A percentile compares a stretch with the other conserved stretches of the same genome.
Evolutionary conservation across 1,284 basidiomycete genomes (phyloP).

Genomic region (Apiotrichum akiyoshidainum): DNA sequence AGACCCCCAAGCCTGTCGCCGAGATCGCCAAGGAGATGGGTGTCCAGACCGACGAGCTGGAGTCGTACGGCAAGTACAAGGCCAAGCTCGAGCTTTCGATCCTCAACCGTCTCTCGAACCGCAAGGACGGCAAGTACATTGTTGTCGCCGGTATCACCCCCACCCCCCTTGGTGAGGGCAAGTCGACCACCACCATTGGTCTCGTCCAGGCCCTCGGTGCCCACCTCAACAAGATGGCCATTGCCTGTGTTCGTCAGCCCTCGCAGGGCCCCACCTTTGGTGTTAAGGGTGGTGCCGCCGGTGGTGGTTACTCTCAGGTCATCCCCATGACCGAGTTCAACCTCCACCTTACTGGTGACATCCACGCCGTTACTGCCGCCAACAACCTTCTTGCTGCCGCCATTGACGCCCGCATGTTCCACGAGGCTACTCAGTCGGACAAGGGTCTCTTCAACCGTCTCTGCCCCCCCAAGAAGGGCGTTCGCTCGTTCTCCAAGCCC

Average conservation of each 20-base stretch:
- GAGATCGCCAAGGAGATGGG: constrained; percentile 87
- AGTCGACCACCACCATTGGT: constrained; percentile 98
- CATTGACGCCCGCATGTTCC: constrained; percentile 96
- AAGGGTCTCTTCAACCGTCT: constrained; percentile 91
- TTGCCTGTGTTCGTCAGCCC: constrained; percentile 98
- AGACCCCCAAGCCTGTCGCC: constrained; percentile 84
- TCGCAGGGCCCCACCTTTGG: constrained; percentile 99
- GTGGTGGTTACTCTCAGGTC: constrained; percentile 97
- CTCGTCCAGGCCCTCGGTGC: constrained; percentile 95
- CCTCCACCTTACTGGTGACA: constrained; percentile 90
- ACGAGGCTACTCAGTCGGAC: constrained; percentile 92
- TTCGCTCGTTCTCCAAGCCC: constrained; percentile 88
- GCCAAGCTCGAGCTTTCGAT: constrained; percentile 93
- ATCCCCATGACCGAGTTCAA: constrained; percentile 97
- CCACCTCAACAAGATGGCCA: constrained; percentile 85
- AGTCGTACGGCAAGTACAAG: constrained; percentile 94
- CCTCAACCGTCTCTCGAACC: constrained; percentile 76
- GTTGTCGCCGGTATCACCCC: constrained; percentile 97
- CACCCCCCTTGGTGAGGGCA: constrained; percentile 95
- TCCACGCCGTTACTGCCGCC: constrained; percentile 95
- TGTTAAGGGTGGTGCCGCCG: constrained; percentile 98
- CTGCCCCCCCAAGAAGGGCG: constrained; percentile 89
- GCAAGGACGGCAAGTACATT: constrained; percentile 94
- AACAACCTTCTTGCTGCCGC: constrained; percentile 97
- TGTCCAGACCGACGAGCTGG: constrained; percentile 78